Evolutionary conservation across 345 rosid species (phyloP), one percentile per base, ranked within the genome.

Genomic region (Angophora floribunda): DNA sequence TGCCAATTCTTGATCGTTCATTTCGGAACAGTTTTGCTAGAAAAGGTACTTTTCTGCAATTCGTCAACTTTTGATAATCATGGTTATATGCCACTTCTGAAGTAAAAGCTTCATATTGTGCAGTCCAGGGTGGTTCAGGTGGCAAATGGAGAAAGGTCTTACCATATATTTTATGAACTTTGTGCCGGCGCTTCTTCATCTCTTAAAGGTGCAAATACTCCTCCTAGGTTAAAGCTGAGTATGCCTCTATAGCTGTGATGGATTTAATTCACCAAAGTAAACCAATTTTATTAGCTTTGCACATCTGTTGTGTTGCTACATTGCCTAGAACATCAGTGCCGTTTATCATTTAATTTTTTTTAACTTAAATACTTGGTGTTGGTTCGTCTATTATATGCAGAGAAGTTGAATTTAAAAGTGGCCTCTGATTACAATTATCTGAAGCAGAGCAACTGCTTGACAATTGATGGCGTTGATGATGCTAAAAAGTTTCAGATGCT

Each of bases 111-210:
- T 30, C 91, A 67, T 89, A 93, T 91, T 90, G 92, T 89, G 90
- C 98, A 98, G 99, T 98, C 98, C 61, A 94, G 99, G 92, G 99
- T 98, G 80, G 98, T 95, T 92, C 99, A 98, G 91, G 90, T 97
- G 90, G 93, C 94, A 90, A 87, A 91, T 87, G 98, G 98, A 88
- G 99, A 98, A 95, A 92, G 99, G 91, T 95, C 99, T 47, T 98
- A 94, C 91, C 99, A 97, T 88, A 90, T 98, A 88, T 96, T 98
- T 88, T 98, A 98, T 91, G 97, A 96, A 92, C 93, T 98, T 49
- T 98, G 99, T 94, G 97, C 96, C 86, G 99, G 99, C 86, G 99
- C 98, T 94, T 94, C 99, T 36, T 91, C 95, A 63, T 87, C 80
- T 90, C 96, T 98, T 67, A 97, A 93, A 96, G 99, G 99, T 98